phyloP scores from a whole-genome alignment of 2,329 filamentous ascomycete species.

The Arthrinium phaeospermum region DNA sequence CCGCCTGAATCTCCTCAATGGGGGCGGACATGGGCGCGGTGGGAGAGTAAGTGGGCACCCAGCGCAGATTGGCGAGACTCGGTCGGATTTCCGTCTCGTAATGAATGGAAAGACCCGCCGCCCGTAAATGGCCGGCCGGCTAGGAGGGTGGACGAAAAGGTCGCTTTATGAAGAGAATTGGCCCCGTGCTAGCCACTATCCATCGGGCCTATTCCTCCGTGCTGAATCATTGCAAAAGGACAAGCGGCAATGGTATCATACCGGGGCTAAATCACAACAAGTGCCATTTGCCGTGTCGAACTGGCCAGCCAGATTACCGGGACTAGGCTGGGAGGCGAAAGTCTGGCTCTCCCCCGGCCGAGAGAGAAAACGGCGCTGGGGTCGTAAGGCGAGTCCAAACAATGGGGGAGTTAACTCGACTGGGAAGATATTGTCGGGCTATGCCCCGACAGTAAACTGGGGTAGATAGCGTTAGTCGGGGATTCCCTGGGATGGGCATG shows the following conservation, averaged over 20 bases:
- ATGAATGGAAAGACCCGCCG: constrained; percentile 2
- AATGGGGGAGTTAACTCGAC: background rate
- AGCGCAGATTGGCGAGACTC: background rate
- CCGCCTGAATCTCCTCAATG: constrained; percentile 16
- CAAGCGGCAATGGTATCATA: constrained; percentile 5
- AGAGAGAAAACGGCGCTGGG: background rate
- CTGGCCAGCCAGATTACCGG: background rate
- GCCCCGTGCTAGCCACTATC: background rate
- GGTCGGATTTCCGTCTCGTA: background rate
- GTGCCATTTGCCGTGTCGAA: background rate
- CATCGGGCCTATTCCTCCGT: constrained; percentile 7
- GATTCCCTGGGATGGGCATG: background rate
- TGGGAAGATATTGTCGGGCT: background rate
- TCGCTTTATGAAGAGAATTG: background rate
- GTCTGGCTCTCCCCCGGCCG: constrained; percentile 1
- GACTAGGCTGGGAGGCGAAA: background rate
- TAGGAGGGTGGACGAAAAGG: background rate
- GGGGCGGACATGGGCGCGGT: constrained; percentile 9
- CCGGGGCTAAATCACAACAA: constrained; percentile 4
- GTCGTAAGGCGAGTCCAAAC: background rate
- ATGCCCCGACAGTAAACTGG: background rate
- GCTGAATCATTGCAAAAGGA: background rate
- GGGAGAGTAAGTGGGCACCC: background rate
- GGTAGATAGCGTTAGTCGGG: background rate
- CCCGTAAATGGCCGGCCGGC: background rate